Base-by-base conservation (phyloP, 2,329 filamentous ascomycete genomes). In the Xylariaceae sp. region DNA sequence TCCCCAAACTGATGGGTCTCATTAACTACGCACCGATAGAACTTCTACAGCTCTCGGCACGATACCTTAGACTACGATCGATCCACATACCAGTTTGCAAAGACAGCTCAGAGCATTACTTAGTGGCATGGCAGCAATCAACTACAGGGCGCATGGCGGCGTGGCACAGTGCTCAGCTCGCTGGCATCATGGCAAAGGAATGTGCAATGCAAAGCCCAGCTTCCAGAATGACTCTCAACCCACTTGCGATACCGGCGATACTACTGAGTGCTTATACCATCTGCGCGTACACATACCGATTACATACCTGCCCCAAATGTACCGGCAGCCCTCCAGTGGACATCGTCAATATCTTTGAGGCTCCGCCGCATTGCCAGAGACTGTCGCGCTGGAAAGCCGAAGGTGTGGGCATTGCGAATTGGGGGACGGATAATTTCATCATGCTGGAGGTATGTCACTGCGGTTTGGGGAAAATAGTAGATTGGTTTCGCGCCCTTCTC, bases 401-500 rank as follows among this genome's bases (percentile, higher is more conserved):
- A 14, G 52, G 48, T 4, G 37, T 16, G 4, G 49, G 49, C 3
- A 37, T 54, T 8, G 40, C 48, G 11, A 52, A 44, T 37, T 57
- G 57, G 57, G 57, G 53, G 2, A 6, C 23, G 6, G 32, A 44
- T 25, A 37, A 51, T 20, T 54, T 53, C 21, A 11, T 21, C 22
- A 38, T 33, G 16, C 50, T 54, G 22, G 52, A 49, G 17, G 37
- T 57, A n/a, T 58, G 57, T 38, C 50, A 45, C 35, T 58, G 57
- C 22, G 37, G 48, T 37, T 19, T 56, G 10, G 8, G 25, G n/a
- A 27, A 34, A 2, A 39, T 58, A 12, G 51, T 51, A 20, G 41
- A 48, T 2, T 59, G 54, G 57, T 59, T 59, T 37, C 55, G 47
- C 20, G 42, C 46, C 35, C 47, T 53, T 5, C 51, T 59, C 17